phyloP scores from a whole-genome alignment of 768 basidiomycete genomes.

The Lactarius indigo region DNA sequence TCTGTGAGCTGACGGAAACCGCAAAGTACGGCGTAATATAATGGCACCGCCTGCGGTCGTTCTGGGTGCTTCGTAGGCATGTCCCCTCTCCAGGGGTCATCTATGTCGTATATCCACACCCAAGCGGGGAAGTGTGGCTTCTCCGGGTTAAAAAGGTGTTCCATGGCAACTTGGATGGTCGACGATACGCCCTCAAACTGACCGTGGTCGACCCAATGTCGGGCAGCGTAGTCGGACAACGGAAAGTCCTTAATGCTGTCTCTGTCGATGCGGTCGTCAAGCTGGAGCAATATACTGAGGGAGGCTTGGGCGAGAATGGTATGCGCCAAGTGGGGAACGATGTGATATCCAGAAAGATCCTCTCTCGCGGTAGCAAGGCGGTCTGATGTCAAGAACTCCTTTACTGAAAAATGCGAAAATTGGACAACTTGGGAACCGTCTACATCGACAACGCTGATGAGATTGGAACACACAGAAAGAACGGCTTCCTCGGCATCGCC shows the following conservation, averaged over 20 bases:
- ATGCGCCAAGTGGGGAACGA: neutral
- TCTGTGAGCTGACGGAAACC: neutral
- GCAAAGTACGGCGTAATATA: neutral
- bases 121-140: neutral
- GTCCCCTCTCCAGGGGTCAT: neutral
- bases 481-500: neutral
- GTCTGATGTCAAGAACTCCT: constrained; percentile 2
- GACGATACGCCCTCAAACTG: neutral
- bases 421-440: neutral
- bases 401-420: constrained; percentile 15
- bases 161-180: neutral
- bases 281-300: neutral
- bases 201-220: neutral
- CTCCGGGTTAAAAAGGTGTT: neutral
- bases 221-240: neutral
- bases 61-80: neutral
- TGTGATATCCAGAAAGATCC: neutral
- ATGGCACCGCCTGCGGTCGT: neutral
- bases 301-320: neutral
- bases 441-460: neutral
- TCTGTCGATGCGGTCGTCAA: neutral
- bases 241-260: neutral
- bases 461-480: neutral
- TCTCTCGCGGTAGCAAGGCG: neutral
- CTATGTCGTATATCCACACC: constrained; percentile 5